These are phyloP conservation scores for Colletotrichum coccodes DNA, from an alignment of 2,329 filamentous ascomycete species.

Conservation along the genomic window DNA sequence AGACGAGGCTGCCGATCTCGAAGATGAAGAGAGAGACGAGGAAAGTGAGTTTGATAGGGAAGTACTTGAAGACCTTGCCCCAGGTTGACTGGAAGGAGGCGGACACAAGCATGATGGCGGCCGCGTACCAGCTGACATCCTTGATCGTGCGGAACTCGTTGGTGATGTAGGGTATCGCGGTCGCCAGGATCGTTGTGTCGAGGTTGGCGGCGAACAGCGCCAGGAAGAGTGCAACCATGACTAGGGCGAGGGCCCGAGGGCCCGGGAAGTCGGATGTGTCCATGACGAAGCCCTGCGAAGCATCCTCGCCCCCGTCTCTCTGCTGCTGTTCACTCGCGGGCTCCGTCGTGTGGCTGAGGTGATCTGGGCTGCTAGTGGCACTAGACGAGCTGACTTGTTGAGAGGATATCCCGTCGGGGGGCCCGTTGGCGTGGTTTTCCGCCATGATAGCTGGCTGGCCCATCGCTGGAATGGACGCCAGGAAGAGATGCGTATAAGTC, in stretches of 20 bases:
- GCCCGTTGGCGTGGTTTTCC: too few relatives aligned
- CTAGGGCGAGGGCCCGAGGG: conserved; percentile 51
- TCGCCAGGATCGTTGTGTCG: conserved; percentile 62
- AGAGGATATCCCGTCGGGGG: too few relatives aligned
- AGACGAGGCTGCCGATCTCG: conserved; percentile 55
- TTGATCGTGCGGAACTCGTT: conserved; percentile 53
- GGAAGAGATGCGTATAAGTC: too few relatives aligned
- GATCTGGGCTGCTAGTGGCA: too few relatives aligned
- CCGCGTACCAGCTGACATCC: conserved; percentile 65
- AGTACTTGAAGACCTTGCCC: conserved; percentile 60
- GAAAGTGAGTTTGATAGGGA: conserved; percentile 58
- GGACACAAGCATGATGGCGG: conserved; percentile 59
- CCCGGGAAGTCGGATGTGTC: too few relatives aligned
- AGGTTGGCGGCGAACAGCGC: conserved; percentile 61
- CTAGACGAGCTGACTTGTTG: too few relatives aligned
- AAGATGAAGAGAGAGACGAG: conserved; percentile 54
- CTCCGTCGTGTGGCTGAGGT: too few relatives aligned
- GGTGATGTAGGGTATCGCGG: conserved; percentile 63
- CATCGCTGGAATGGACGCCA: too few relatives aligned
- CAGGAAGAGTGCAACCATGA: conserved; percentile 56
- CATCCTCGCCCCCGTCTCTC: too few relatives aligned
- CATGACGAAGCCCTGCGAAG: too few relatives aligned
- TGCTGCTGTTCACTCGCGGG: too few relatives aligned
- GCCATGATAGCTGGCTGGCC: too few relatives aligned
- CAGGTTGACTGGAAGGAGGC: conserved; percentile 61